phyloP scores from a whole-genome alignment of 495 filamentous ascomycete genomes.

The Hypoxylon crocopeplum region DNA sequence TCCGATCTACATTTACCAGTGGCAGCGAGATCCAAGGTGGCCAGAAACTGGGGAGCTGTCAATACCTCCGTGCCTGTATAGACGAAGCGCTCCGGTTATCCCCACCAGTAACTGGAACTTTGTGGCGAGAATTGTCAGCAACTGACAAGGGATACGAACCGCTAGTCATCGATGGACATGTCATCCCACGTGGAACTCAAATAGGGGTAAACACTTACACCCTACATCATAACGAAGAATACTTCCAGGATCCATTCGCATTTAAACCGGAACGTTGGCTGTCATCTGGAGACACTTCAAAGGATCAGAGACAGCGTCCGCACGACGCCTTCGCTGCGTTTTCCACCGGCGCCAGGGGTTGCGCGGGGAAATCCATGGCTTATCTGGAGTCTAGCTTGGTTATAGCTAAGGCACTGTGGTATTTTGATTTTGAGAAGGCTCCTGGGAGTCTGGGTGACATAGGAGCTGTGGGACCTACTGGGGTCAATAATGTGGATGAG shows the following conservation, averaged over 20 bases:
- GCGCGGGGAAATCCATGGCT: background rate
- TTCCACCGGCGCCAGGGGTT: background rate
- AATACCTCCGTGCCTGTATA: conserved; percentile 57
- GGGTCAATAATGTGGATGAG: conserved; percentile 33
- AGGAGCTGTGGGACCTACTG: conserved; percentile 21
- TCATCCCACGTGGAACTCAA: background rate
- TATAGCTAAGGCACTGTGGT: conserved; percentile 48
- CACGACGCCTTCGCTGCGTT: background rate
- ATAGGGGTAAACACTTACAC: background rate
- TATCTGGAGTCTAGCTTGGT: conserved; percentile 45
- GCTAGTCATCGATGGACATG: background rate
- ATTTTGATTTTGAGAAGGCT: conserved; percentile 49
- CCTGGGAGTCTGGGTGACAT: background rate
- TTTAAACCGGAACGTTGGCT: background rate
- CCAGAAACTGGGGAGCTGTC: conserved; percentile 57
- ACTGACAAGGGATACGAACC: background rate
- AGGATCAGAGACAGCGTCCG: too few relatives aligned
- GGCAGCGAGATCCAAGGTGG: conserved; percentile 44
- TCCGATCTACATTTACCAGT: conserved; percentile 46
- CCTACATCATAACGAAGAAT: background rate
- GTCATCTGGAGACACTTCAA: background rate
- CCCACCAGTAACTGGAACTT: conserved; percentile 55
- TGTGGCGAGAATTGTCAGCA: conserved; percentile 48
- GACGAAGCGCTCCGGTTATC: conserved; percentile 66
- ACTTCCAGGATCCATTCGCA: background rate